Evolutionary conservation across 306 rosid genomes (phyloP).

Genomic region (Rosa chinensis): DNA sequence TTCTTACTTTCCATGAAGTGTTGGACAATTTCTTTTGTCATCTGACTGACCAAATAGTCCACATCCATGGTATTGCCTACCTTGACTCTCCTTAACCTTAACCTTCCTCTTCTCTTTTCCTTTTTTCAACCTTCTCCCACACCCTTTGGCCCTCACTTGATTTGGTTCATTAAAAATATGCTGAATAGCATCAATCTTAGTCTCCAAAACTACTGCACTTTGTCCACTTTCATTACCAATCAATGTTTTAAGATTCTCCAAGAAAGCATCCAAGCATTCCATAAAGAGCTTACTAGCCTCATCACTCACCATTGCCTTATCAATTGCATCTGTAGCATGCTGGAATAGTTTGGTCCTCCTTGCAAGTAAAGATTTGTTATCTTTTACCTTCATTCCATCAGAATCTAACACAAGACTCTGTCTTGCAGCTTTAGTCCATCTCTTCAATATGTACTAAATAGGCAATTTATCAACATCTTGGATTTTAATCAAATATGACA

Average conservation of each 20-base stretch:
- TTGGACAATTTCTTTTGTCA: slow-evolving; percentile 2
- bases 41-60: neutral
- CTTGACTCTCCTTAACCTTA: neutral
- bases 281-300: neutral
- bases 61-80: neutral
- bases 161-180: neutral
- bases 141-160: neutral
- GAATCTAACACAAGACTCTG: neutral
- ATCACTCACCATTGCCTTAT: neutral
- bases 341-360: neutral
- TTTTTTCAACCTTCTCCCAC: neutral
- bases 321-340: neutral
- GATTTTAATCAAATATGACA: neutral
- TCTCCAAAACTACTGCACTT: neutral
- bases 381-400: neutral
- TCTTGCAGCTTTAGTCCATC: no score
- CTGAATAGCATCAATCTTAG: neutral
- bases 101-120: neutral
- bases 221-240: no score
- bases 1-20: neutral
- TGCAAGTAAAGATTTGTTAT: neutral
- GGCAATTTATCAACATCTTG: neutral
- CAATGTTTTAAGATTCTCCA: neutral
- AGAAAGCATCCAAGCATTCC: neutral
- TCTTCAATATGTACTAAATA: neutral